These are phyloP conservation scores for Fomitopsis schrenkii DNA, from an alignment of 1,284 basidiomycete genomes.

Conservation along the genomic window DNA sequence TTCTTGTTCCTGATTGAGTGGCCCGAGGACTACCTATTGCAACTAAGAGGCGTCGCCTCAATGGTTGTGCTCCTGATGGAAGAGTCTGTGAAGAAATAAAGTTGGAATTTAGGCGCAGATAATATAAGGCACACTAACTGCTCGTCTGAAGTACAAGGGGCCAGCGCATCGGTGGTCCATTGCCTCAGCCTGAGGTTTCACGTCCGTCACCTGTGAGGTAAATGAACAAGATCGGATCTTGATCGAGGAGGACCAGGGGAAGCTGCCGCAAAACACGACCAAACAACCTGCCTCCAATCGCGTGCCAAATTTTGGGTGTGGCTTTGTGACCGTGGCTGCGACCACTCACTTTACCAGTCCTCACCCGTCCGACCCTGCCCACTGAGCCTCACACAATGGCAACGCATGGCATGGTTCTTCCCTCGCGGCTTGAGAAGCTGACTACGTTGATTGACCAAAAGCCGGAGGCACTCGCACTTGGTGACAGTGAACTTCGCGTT, in stretches of 20 bases:
- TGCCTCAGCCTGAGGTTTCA: too few species aligned
- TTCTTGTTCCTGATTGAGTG: too few species aligned
- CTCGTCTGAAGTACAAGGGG: too few species aligned
- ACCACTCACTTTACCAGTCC: not conserved
- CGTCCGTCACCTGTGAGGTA: not conserved
- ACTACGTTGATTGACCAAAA: conserved; percentile 50
- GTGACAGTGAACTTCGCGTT: conserved; percentile 51
- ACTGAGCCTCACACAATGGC: conserved; percentile 1
- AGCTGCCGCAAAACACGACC: conserved; percentile 9
- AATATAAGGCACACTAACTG: too few species aligned
- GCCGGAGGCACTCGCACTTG: conserved; percentile 51
- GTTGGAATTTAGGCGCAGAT: too few species aligned
- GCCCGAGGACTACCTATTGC: too few species aligned
- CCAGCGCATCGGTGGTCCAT: too few species aligned
- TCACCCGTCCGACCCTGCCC: not conserved
- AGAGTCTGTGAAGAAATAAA: too few species aligned
- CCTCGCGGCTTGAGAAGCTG: conserved; percentile 43
- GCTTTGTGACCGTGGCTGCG: not conserved
- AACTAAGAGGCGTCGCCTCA: too few species aligned
- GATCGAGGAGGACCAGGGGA: conserved; percentile 6
- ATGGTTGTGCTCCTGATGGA: too few species aligned
- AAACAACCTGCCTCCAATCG: conserved; percentile 10
- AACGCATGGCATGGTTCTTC: conserved; percentile 20
- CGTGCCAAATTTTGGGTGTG: conserved; percentile 14
- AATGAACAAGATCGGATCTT: not conserved